phyloP scores from a whole-genome alignment of 345 rosid species.

The Eucalyptus curtisii region DNA sequence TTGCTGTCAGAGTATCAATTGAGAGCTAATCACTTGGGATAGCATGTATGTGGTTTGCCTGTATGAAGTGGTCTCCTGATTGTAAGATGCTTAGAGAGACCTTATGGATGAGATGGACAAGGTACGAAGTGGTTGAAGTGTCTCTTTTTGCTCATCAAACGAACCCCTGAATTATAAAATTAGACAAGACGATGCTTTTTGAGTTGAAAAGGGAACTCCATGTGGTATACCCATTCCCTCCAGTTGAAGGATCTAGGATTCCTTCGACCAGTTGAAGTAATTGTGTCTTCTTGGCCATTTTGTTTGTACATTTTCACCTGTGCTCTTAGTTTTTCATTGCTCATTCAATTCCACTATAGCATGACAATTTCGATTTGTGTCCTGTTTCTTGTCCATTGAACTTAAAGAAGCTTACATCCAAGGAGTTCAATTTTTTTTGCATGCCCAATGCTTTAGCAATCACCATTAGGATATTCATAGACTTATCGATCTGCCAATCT shows the following conservation, averaged over 20 bases:
- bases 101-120: background rate
- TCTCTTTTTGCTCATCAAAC: background rate
- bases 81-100: background rate
- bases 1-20: background rate
- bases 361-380: background rate
- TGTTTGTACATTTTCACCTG: background rate
- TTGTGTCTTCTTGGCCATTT: background rate
- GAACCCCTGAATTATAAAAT: background rate
- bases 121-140: background rate
- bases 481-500: background rate
- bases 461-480: background rate
- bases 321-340: background rate
- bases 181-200: background rate
- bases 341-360: background rate
- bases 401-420: background rate
- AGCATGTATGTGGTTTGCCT: background rate
- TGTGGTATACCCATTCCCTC: background rate
- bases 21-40: background rate
- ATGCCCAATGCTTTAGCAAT: background rate
- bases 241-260: background rate
- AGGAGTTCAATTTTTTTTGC: background rate
- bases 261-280: background rate
- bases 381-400: background rate
- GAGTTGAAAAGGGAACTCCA: background rate
- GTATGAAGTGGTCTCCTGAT: background rate